Evolutionary conservation across 345 rosid species (phyloP), one percentile per base, ranked within the genome.

Genomic region (Lumnitzera racemosa): DNA sequence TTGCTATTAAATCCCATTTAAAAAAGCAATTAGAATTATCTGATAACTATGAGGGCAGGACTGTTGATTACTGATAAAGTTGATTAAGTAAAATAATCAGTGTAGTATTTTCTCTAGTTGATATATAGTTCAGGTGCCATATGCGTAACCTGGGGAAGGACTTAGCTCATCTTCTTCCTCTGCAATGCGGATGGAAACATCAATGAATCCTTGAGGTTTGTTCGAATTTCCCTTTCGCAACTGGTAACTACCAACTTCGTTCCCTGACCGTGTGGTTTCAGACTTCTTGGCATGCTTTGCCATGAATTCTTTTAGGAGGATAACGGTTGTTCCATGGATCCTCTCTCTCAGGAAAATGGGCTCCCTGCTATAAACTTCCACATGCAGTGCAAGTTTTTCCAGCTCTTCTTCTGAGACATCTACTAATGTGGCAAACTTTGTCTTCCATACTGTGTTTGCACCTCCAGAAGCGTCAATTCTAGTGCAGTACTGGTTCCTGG

Each of bases 311-410:
- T 81, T 87, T 70, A 92, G 74, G 57, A 69, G 78, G 56, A 92
- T 70, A 23, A 83, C 82, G 47, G 83, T 90, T 43, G 91, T 75
- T 23, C 98, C 98, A 50, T 80, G 80, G 60, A 89, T 88, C 70
- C 64, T 83, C 71, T 89, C 91, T 62, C 83, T 73, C 12, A 92
- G 88, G 81, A 92, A 92, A 56, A 92, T 47, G 13, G 96, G 96
- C 61, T 89, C 96, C 65, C 98, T 82, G 62, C 96, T 80, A 67
- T 87, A 81, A 13, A 89, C 91, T 76, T 92, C 84, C 3, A 87
- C 78, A 17, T 85, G 79, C 49, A 92, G 70, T 24, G 74, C 73
- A 69, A 60, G 67, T 41, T 84, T 88, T 29, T 80, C 76, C 29
- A 77, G 52, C 36, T 62, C 52, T 2, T 46, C n/a, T n/a, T 49